Base-by-base conservation (phyloP, 2,329 filamentous ascomycete species). In the Coleophoma eucalyptorum region DNA sequence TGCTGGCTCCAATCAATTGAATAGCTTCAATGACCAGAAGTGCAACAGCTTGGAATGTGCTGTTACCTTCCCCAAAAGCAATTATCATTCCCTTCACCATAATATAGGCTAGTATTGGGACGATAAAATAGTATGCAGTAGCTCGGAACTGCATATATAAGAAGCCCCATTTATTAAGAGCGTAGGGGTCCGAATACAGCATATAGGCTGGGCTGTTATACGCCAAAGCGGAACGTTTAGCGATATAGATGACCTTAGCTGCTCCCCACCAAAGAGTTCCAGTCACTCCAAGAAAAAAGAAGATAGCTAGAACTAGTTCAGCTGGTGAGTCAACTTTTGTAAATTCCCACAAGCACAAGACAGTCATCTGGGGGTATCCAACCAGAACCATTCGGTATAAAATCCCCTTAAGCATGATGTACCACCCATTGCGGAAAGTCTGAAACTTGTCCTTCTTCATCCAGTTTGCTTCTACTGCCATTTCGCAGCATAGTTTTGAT, bases 181-280 rank as follows among this genome's bases (percentile, higher is more conserved):
- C 86, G 56, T 90, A 81, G 15, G 91, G 91, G 63, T 97, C 92
- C 2, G 93, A 96, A 74, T 95, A 97, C 55, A 97, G 83, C 61
- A 97, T 96, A 71, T 97, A 97, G 21, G 92, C 93, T 26, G 93
- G 91, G 73, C 96, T 97, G 73, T 93, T 92, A 77, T 97, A 92
- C 83, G 96, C 90, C 51, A 80, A 72, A 55, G 95, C 87, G 31
- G 92, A 97, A 61, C 90, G 87, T 65, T 90, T 90, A 34, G 91
- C 93, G 55, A 97, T 87, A 49, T 83, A 82, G 61, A 96, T 89
- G 57, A 97, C 90, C 75, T 96, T 97, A 72, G 82, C 86, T 0
- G 90, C 84, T 43, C 91, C 93, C 89, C 90, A 97, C 18, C 73
- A 84, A 34, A 97, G 80, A 31, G 90, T 89, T 48, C 78, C 76